Conservation (phyloP, 495 filamentous ascomycete genomes). For the Amorphotheca resinae region DNA sequence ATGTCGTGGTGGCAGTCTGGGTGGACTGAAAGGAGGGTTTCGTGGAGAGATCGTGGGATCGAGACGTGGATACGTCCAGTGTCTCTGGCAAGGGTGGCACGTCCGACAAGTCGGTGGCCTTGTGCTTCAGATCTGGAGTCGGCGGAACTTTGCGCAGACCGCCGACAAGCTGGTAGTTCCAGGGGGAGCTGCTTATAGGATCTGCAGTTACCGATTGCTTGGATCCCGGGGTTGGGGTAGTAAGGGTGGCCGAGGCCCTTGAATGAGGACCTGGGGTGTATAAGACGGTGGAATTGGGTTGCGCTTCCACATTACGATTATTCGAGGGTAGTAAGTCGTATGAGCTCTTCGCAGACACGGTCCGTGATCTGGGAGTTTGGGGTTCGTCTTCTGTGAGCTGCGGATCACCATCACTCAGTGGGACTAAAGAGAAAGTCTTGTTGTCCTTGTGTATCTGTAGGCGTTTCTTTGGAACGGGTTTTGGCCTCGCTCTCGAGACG, state of each 20-base stretch:
- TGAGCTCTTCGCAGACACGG: conserved; percentile 7
- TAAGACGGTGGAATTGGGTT: conserved; percentile 32
- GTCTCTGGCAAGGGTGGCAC: conserved; percentile 31
- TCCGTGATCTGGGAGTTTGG: background rate
- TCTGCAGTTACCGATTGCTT: conserved; percentile 28
- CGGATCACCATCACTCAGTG: conserved; percentile 12
- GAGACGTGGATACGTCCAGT: conserved; percentile 11
- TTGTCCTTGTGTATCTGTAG: conserved; percentile 18
- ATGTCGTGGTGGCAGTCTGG: conserved; percentile 30
- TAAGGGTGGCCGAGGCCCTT: conserved; percentile 13
- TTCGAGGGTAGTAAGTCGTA: conserved; percentile 28
- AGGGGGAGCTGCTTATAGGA: conserved; percentile 30
- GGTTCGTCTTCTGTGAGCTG: conserved; percentile 3
- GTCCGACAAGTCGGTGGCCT: conserved; percentile 14
- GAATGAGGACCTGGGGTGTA: conserved; percentile 25
- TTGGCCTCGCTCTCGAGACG: conserved; percentile 10
- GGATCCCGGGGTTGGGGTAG: conserved; percentile 13
- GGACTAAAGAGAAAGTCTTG: conserved; percentile 20
- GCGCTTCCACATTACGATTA: conserved; percentile 30
- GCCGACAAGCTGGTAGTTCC: conserved; percentile 41
- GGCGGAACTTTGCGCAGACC: conserved; percentile 41
- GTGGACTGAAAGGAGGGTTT: conserved; percentile 37
- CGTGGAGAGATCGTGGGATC: conserved; percentile 23
- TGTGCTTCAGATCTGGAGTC: conserved; percentile 36
- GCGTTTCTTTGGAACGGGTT: conserved; percentile 16